phyloP scores from a whole-genome alignment of 2,329 filamentous ascomycete genomes.

The Aspergillus sp. region DNA sequence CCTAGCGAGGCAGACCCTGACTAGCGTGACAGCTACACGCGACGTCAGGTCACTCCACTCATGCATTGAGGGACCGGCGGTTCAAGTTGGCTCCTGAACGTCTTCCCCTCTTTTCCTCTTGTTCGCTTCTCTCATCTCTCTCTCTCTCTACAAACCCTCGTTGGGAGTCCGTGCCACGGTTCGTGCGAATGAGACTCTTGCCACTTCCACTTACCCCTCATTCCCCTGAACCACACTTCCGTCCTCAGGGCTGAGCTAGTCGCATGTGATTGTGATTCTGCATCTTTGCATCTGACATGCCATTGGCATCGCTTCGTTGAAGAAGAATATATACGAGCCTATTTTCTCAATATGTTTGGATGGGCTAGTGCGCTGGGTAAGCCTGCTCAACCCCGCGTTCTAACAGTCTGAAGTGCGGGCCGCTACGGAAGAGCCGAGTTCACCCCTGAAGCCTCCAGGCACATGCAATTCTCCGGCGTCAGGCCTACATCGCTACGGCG shows the following conservation, averaged over 20 bases:
- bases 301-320: not conserved
- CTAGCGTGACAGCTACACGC: not conserved
- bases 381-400: constrained; percentile 10
- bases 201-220: not conserved
- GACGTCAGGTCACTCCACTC: constrained; percentile 7
- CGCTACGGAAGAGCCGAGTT: not conserved
- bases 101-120: constrained; percentile 2
- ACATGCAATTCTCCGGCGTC: not conserved
- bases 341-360: constrained; percentile 36
- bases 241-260: not conserved
- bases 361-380: constrained; percentile 40
- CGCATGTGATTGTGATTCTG: constrained; percentile 9
- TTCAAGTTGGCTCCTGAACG: not conserved
- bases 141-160: not conserved
- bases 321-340: not conserved
- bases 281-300: not conserved
- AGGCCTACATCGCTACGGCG: not conserved
- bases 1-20: not conserved
- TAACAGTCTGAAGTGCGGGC: not conserved
- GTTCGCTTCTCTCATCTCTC: not conserved
- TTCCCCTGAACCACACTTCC: constrained; percentile 12
- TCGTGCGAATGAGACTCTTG: not conserved
- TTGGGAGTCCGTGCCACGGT: not conserved
- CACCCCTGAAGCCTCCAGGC: not conserved
- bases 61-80: constrained; percentile 2